Conservation (phyloP, 176 grass and related monocot genomes). For the Oryza officinalis region DNA sequence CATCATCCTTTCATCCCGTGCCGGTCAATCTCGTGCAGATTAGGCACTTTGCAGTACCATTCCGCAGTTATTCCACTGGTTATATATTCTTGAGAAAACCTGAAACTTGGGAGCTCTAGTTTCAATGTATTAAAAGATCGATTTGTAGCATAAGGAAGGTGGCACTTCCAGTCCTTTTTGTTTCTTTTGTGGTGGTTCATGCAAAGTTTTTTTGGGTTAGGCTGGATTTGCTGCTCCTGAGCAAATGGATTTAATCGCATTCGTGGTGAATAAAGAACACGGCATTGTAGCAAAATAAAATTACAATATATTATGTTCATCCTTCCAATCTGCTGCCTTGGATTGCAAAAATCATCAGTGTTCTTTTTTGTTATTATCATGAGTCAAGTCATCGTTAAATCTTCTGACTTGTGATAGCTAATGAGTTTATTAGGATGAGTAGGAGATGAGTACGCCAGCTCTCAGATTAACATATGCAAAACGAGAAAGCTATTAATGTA, state of each 20-base stretch:
- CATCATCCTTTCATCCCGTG: conserved; percentile 81
- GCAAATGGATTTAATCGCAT: conserved; percentile 33
- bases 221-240: conserved; percentile 46
- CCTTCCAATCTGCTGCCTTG: background rate
- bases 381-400: background rate
- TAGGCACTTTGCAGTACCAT: conserved; percentile 20
- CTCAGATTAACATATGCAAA: too few species aligned
- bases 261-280: conserved; percentile 59
- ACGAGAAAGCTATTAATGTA: too few species aligned
- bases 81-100: conserved; percentile 44
- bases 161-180: conserved; percentile 36
- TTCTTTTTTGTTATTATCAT: background rate
- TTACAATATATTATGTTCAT: conserved; percentile 40
- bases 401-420: background rate
- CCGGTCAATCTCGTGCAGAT: conserved; percentile 73
- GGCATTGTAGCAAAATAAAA: conserved; percentile 51
- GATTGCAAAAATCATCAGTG: background rate
- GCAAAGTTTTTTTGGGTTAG: conserved; percentile 46
- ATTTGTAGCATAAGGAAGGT: conserved; percentile 42
- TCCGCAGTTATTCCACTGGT: background rate
- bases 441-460: too few species aligned
- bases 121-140: conserved; percentile 54
- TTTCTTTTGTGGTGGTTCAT: conserved; percentile 36
- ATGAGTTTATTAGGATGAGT: too few species aligned
- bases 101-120: conserved; percentile 39